A percentile compares a stretch with the other conserved stretches of the same genome.
phyloP scores from a whole-genome alignment of 1,139 yeast species.

The Pichia kudriavzevii region DNA sequence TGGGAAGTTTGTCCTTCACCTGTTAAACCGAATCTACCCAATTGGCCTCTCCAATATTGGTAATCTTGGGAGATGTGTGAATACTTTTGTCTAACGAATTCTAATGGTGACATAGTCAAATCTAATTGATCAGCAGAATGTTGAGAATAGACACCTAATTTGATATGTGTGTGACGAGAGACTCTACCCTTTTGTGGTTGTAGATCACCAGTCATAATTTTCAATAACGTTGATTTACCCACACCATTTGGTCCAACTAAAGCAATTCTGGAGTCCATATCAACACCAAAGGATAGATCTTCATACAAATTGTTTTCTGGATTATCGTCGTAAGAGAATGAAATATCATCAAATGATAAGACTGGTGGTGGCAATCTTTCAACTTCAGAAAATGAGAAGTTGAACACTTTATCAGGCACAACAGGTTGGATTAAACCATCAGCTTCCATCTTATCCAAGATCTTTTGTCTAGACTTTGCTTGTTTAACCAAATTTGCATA shows the following conservation, averaged over 20 bases:
- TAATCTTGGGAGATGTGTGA: conserved; percentile 87
- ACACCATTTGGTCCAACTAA: conserved; percentile 99
- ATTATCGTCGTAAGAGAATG: conserved; percentile 86
- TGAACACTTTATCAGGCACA: conserved; percentile 84
- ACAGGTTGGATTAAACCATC: conserved; percentile 96
- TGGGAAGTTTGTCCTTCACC: conserved; percentile 98
- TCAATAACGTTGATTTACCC: conserved; percentile 93
- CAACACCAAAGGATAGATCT: conserved; percentile 92
- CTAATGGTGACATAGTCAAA: conserved; percentile 88
- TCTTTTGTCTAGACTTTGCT: conserved; percentile 99
- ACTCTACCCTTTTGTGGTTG: conserved; percentile 90
- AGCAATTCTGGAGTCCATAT: conserved; percentile 98
- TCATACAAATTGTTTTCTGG: conserved; percentile 84
- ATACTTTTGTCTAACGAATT: conserved; percentile 93
- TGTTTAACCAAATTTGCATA: conserved; percentile 98
- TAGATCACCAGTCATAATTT: conserved; percentile 92
- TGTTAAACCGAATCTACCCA: conserved; percentile 96
- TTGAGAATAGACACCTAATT: conserved; percentile 97
- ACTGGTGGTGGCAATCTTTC: conserved; percentile 99
- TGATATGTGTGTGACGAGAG: conserved; percentile 93
- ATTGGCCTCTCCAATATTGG: conserved; percentile 98
- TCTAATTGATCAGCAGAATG: conserved; percentile 98
- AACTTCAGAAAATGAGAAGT: conserved; percentile 90
- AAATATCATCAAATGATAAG: conserved; percentile 88
- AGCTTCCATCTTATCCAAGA: conserved; percentile 99